These are phyloP conservation scores for Dinochytrium kinnereticum DNA, from an alignment of 371 early-diverging fungal genomes.

Conservation along the genomic window DNA sequence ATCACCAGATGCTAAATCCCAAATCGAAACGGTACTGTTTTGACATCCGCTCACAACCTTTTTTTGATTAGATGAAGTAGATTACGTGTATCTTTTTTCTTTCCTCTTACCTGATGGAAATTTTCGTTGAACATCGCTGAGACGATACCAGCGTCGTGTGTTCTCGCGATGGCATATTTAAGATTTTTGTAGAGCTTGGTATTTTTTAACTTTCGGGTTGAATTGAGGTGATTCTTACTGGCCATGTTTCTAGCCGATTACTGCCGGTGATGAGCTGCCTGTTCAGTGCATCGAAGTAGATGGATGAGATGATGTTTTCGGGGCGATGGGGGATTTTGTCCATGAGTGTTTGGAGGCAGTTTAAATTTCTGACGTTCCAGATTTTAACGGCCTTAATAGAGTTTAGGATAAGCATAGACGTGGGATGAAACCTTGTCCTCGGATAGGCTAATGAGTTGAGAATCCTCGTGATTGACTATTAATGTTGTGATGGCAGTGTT, in stretches of 20 bases:
- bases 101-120: constrained; percentile 52
- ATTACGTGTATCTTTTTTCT: background rate
- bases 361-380: constrained; percentile 59
- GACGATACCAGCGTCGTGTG: constrained; percentile 55
- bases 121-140: constrained; percentile 61
- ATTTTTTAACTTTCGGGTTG: background rate
- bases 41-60: constrained; percentile 62
- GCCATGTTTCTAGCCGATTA: constrained; percentile 55
- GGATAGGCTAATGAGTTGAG: constrained; percentile 56
- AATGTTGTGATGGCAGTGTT: constrained; percentile 52
- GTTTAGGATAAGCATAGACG: background rate
- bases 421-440: constrained; percentile 55
- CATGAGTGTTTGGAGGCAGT: constrained; percentile 58
- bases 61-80: background rate
- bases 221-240: constrained; percentile 35
- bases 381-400: constrained; percentile 54
- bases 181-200: constrained; percentile 54
- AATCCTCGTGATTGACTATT: constrained; percentile 59
- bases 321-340: constrained; percentile 60
- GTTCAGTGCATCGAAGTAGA: constrained; percentile 54
- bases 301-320: constrained; percentile 55
- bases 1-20: constrained; percentile 58
- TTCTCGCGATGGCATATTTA: constrained; percentile 46
- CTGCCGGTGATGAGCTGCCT: constrained; percentile 57
- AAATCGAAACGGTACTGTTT: constrained; percentile 54